Percentiles rank a stretch among this genome's conserved stretches.
Conservation (phyloP, 2,329 filamentous ascomycete genomes). For the Fusarium tanahbumbuense region DNA sequence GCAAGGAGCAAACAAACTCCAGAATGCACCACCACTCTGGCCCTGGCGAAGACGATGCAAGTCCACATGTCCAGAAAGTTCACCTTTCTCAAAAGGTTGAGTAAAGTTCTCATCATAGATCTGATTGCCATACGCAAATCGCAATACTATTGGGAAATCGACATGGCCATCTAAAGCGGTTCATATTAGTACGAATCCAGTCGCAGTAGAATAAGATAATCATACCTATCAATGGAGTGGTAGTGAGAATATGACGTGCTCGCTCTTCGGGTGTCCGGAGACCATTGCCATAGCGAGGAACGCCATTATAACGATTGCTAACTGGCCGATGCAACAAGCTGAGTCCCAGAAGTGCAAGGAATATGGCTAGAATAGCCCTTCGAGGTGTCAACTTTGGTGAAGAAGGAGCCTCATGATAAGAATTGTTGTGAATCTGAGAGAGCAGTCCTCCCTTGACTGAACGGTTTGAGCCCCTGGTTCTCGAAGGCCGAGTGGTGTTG, state of each 20-base stretch:
- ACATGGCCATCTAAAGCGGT: slow-evolving; percentile 82
- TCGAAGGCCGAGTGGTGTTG: slow-evolving; percentile 27
- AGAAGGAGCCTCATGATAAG: slow-evolving; percentile 34
- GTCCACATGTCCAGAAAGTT: slow-evolving; percentile 78
- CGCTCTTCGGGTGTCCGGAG: slow-evolving; percentile 57
- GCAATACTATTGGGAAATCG: slow-evolving; percentile 82
- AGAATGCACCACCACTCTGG: slow-evolving; percentile 86
- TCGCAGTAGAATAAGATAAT: neutral
- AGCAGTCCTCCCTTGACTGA: slow-evolving; percentile 35
- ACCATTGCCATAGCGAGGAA: slow-evolving; percentile 44
- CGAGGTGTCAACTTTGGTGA: slow-evolving; percentile 43
- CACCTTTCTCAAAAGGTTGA: slow-evolving; percentile 77
- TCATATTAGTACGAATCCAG: neutral
- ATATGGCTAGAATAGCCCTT: slow-evolving; percentile 39
- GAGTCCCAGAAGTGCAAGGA: slow-evolving; percentile 45
- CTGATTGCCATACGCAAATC: slow-evolving; percentile 75
- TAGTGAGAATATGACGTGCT: slow-evolving; percentile 58
- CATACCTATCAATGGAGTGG: slow-evolving; percentile 63
- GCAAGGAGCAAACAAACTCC: slow-evolving; percentile 87
- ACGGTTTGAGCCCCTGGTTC: slow-evolving; percentile 29
- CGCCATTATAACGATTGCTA: slow-evolving; percentile 39
- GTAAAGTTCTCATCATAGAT: slow-evolving; percentile 81
- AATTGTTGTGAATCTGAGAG: slow-evolving; percentile 35
- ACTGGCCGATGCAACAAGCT: slow-evolving; percentile 46
- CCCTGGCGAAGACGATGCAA: slow-evolving; percentile 79